Evolutionary conservation across 1,139 yeast species (phyloP).

Genomic region (Yamadazyma siamensis): DNA sequence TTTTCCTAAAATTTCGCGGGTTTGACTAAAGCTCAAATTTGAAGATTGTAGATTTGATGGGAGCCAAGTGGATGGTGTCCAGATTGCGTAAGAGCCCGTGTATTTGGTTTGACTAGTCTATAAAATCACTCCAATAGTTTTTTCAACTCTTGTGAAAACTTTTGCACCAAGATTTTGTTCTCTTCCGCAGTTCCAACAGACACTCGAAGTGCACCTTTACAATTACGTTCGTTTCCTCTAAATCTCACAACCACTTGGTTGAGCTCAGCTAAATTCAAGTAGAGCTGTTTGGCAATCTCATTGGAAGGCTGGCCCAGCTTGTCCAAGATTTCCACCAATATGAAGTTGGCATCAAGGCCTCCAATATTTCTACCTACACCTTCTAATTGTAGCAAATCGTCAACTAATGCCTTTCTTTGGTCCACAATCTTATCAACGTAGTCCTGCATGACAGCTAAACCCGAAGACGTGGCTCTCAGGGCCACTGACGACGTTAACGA

Average conservation of each 20-base stretch:
- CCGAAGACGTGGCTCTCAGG: conserved; percentile 60
- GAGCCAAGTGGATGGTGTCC: too few relatives aligned
- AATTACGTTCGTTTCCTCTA: conserved; percentile 87
- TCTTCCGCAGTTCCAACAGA: conserved; percentile 84
- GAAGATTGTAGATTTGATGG: too few relatives aligned
- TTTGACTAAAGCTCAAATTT: too few relatives aligned
- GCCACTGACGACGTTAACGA: conserved; percentile 78
- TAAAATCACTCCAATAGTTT: too few relatives aligned
- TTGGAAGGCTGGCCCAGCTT: conserved; percentile 62
- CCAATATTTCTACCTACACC: conserved; percentile 78
- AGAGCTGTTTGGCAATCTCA: conserved; percentile 64
- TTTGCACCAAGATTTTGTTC: conserved; percentile 53
- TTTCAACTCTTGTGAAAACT: conserved; percentile 27
- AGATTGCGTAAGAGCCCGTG: too few relatives aligned
- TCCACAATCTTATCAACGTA: conserved; percentile 47
- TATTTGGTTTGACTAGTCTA: too few relatives aligned
- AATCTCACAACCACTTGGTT: conserved; percentile 82
- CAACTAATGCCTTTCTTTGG: conserved; percentile 55
- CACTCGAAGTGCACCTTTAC: conserved; percentile 81
- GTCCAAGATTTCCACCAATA: conserved; percentile 68
- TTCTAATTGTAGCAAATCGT: conserved; percentile 48
- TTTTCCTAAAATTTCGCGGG: too few relatives aligned
- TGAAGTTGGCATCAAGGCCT: conserved; percentile 84
- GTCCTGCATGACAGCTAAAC: conserved; percentile 56
- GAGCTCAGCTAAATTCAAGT: conserved; percentile 64